Conservation (phyloP, 225 moss, liverwort and hornwort species). For the Takakia lepidozioides region DNA sequence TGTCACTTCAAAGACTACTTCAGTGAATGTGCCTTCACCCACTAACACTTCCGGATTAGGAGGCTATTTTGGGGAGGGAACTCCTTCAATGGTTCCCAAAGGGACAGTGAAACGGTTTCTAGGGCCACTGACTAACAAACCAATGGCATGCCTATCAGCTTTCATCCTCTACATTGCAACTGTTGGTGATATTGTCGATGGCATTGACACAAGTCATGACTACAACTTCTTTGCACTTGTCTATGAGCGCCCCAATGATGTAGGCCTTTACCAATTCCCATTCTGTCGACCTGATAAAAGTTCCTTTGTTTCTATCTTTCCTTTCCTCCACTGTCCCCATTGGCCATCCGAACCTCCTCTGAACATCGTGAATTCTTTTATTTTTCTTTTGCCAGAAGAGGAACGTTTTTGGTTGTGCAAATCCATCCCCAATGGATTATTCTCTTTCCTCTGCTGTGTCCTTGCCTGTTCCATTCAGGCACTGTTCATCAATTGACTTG, state of each 20-base stretch:
- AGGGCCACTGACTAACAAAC: slow-evolving; percentile 76
- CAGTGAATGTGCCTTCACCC: slow-evolving; percentile 16
- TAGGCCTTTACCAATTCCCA: no score
- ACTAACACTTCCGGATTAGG: slow-evolving; percentile 31
- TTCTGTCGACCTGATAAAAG: no score
- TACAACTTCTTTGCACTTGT: slow-evolving; percentile 97
- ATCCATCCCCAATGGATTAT: no score
- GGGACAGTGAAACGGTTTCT: slow-evolving; percentile 78
- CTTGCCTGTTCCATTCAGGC: no score
- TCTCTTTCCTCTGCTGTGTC: no score
- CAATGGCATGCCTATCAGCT: slow-evolving; percentile 89
- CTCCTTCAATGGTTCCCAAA: slow-evolving; percentile 36
- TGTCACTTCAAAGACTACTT: slow-evolving; percentile 32
- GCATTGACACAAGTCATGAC: slow-evolving; percentile 97
- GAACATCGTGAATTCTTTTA: no score
- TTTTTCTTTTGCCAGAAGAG: no score
- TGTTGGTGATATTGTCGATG: slow-evolving; percentile 96
- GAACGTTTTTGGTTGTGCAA: no score
- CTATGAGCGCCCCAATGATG: slow-evolving; percentile 94
- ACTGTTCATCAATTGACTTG: no score
- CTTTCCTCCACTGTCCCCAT: no score
- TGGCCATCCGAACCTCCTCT: no score
- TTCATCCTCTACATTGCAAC: slow-evolving; percentile 96
- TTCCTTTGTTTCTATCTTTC: no score
- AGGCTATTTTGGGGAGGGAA: slow-evolving; percentile 54